A percentile compares a stretch with the other conserved stretches of the same genome.
phyloP scores from a whole-genome alignment of 1,139 yeast species.

The Lodderomyces beijingensis region DNA sequence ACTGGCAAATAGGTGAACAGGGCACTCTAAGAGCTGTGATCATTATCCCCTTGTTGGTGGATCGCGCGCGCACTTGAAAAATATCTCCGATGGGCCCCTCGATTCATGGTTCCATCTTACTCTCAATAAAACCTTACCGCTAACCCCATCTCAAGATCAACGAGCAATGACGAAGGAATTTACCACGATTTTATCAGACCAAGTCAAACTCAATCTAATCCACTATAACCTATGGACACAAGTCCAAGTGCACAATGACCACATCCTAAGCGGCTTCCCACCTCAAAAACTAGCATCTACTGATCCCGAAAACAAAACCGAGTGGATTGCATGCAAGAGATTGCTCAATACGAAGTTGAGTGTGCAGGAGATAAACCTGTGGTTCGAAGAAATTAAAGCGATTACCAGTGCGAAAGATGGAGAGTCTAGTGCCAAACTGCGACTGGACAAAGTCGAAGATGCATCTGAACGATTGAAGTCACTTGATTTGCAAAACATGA shows the following conservation, averaged over 20 bases:
- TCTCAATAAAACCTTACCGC: too few species aligned
- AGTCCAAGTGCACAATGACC: slow-evolving; percentile 22
- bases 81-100: too few species aligned
- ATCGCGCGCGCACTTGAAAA: too few species aligned
- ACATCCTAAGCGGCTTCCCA: slow-evolving; percentile 27
- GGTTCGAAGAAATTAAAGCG: slow-evolving; percentile 25
- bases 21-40: too few species aligned
- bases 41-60: too few species aligned
- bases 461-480: too few species aligned
- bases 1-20: too few species aligned
- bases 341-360: slow-evolving; percentile 14
- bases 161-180: slow-evolving; percentile 1
- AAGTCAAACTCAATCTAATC: slow-evolving; percentile 41
- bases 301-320: slow-evolving; percentile 20
- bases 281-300: slow-evolving; percentile 22
- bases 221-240: slow-evolving; percentile 54
- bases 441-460: neutral
- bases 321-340: slow-evolving; percentile 34
- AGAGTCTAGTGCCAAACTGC: too few species aligned
- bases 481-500: neutral
- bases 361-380: slow-evolving; percentile 23
- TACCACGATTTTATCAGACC: slow-evolving; percentile 13
- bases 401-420: slow-evolving; percentile 3
- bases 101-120: too few species aligned
- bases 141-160: neutral